phyloP scores from a whole-genome alignment of 495 filamentous ascomycete genomes.

The Astrocystis sublimbata region DNA sequence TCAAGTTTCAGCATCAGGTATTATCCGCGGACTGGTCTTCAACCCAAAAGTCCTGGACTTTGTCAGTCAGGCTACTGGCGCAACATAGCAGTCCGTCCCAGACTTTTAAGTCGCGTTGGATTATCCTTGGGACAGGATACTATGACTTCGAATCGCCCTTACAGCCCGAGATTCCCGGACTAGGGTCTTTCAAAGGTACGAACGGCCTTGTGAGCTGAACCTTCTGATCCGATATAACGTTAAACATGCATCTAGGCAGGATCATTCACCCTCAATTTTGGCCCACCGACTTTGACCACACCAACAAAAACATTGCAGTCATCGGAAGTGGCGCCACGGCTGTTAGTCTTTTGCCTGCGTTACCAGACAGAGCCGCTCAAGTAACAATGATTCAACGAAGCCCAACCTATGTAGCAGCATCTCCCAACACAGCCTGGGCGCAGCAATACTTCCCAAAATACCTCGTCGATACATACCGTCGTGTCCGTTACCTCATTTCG shows the following conservation, averaged over 20 bases:
- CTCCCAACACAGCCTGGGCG: not conserved
- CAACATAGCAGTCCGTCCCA: not conserved
- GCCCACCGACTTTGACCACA: constrained; percentile 49
- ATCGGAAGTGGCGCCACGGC: constrained; percentile 51
- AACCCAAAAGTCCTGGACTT: constrained; percentile 51
- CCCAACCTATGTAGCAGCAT: constrained; percentile 50
- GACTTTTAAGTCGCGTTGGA: constrained; percentile 47
- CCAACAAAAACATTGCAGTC: constrained; percentile 44
- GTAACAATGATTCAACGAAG: constrained; percentile 52
- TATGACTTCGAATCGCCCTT: constrained; percentile 57
- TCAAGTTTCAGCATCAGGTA: constrained; percentile 55
- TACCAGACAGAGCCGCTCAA: constrained; percentile 39
- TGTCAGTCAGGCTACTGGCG: constrained; percentile 45
- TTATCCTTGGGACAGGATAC: constrained; percentile 61
- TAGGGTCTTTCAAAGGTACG: constrained; percentile 44
- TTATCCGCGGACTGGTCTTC: constrained; percentile 54
- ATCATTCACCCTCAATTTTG: constrained; percentile 57
- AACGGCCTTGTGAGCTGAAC: not conserved
- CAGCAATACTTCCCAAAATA: not conserved
- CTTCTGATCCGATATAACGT: not conserved
- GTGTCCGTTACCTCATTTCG: constrained; percentile 36
- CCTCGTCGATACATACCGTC: not conserved
- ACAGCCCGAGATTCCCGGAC: constrained; percentile 50
- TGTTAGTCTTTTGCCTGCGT: constrained; percentile 42
- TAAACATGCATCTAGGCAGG: constrained; percentile 26